Percentiles rank a stretch among this genome's conserved stretches.
phyloP scores from a whole-genome alignment of 441 rosid genomes.

The Capsella rubella region DNA sequence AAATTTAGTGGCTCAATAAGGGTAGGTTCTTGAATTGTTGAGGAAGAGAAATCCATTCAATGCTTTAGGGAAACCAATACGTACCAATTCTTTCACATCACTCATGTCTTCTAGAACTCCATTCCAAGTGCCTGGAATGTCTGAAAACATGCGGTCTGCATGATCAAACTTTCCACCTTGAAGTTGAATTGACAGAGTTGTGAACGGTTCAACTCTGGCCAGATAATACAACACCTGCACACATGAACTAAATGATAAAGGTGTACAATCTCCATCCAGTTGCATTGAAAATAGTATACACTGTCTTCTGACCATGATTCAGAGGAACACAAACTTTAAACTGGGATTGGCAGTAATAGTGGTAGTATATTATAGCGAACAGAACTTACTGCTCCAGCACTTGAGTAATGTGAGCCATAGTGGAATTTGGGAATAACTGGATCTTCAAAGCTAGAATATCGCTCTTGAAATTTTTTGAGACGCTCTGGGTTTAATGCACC shows the following conservation, averaged over 20 bases:
- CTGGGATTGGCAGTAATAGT: constrained; percentile 34
- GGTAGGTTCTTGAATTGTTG: constrained; percentile 30
- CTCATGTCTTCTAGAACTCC: constrained; percentile 99
- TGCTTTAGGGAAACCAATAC: constrained; percentile 43
- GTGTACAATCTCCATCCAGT: constrained; percentile 21
- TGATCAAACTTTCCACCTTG: constrained; percentile 99
- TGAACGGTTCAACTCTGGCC: constrained; percentile 96
- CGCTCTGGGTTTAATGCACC: constrained; percentile 94
- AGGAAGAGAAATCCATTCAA: constrained; percentile 35
- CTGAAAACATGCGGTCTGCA: constrained; percentile 98
- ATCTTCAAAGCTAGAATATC: constrained; percentile 99
- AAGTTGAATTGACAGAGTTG: constrained; percentile 94
- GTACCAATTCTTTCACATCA: constrained; percentile 99
- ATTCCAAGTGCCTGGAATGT: constrained; percentile 94
- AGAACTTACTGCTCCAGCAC: constrained; percentile 93
- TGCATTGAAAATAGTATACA: constrained; percentile 21
- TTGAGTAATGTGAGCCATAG: constrained; percentile 99
- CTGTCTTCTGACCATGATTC: constrained; percentile 28
- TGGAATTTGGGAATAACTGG: constrained; percentile 99
- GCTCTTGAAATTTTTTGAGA: constrained; percentile 90
- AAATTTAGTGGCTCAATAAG: constrained; percentile 26
- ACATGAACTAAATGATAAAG: constrained; percentile 42
- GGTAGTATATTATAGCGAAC: constrained; percentile 29
- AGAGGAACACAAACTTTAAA: constrained; percentile 28
- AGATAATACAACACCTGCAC: constrained; percentile 94